Base-by-base conservation (phyloP, 495 filamentous ascomycete species). In the Aspergillus biplanus region DNA sequence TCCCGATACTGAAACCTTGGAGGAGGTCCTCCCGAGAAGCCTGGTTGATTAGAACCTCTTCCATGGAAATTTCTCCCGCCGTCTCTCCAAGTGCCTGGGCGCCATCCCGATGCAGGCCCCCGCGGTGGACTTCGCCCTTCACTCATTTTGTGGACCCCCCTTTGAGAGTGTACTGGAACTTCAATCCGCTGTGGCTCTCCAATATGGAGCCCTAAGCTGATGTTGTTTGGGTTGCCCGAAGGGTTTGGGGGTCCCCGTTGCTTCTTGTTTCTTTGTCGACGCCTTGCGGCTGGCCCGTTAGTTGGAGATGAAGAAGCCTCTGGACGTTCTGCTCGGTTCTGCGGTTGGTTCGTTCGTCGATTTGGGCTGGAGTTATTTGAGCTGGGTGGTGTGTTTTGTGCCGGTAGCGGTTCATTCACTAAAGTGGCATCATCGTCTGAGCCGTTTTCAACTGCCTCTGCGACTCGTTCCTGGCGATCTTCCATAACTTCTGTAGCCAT, bases 391-490 rank as follows among this genome's bases (percentile, higher is more conserved):
- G 16, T 50, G 47, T 5, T 39, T 32, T 56, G 53, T 1, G 31
- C 16, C 5, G 49, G 35, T 42, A 50, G 47, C 16, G 42, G 13
- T 27, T 55, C 50, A 33, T 50, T 37, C 12, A 56, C 50, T 7
- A 56, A 2, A 15, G 52, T 37, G 32, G 4, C 39, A 27, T 62
- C 59, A 13, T 62, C 52, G 15, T 56, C 37, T 2, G 9, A 18
- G 27, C 16, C 15, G 9, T 44, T 52, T 7, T 58, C 53, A 8
- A 13, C 11, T 5, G 12, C 5, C 12, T 64, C 56, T 9, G 34
- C 39, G 33, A 44, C 48, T 35, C 37, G 16, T 6, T 56, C 39
- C 31, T 64, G 56, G 27, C 56, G 62, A 16, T 64, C 62, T 48
- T 64, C 56, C 12, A 59, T 31, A 6, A 58, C 32, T 32, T 59